Evolutionary conservation across 2,329 filamentous ascomycete genomes (phyloP), one percentile per base, ranked within the genome.

Genomic region (Macrophomina phaseolina): DNA sequence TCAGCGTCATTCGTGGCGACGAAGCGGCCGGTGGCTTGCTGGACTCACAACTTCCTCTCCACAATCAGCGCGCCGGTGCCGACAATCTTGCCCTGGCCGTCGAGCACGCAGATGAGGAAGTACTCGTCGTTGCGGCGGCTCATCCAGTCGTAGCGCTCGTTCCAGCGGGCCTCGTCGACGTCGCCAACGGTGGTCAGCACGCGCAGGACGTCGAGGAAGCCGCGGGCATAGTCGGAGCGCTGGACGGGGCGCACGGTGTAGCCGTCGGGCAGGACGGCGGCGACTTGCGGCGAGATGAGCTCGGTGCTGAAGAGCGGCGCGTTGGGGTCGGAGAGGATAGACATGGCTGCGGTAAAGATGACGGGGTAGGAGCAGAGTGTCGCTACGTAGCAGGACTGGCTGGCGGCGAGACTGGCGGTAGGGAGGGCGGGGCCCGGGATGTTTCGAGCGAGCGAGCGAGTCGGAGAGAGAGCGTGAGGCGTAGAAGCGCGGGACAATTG

Each of bases 171-270:
- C 77, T 91, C 86, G 56, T 84, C 86, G 71, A 97, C 90, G 68
- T 97, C 93, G 70, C 95, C 95, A 30, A 98, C 94, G 7, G 92
- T 95, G 2, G 95, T 98, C 73, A 99, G 84, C 45, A 97, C 93
- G 53, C 93, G 89, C 70, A 99, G 84, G 68, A 95, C 94, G 76
- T 97, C 93, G 72, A 99, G 89, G 79, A 97, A 97, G 69, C 93
- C 93, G 40, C 85, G 86, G 66, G 86, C 82, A 81, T 90, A 97
- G 81, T 99, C 95, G 73, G 85, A 86, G 72, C 87, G 87, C 73
- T 90, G 88, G 60, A 98, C 85, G 0, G 94, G 89, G 32, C 95
- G 93, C 75, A 97, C 87, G 34, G 84, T 87, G 84, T 98, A 98
- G 73, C 91, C 90, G 72, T 89, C 83, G 51, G 95, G 94, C 0